Evolutionary conservation across 495 filamentous ascomycete species (phyloP).

Genomic region (Echria macrotheca): DNA sequence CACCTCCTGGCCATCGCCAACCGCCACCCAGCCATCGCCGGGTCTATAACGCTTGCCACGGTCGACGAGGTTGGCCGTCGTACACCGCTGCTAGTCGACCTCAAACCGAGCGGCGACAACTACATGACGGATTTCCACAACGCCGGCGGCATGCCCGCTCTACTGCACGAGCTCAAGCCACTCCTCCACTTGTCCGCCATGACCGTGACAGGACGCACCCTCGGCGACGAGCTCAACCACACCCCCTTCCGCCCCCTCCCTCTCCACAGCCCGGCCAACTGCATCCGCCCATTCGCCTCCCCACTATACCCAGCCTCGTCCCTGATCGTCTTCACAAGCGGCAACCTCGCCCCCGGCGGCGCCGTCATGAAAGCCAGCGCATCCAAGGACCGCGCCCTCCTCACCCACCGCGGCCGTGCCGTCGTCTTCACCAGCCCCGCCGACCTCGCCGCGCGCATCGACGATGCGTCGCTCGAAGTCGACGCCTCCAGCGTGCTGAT

Average conservation of each 20-base stretch:
- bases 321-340: constrained; percentile 45
- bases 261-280: constrained; percentile 34
- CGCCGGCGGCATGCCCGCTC: constrained; percentile 57
- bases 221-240: constrained; percentile 50
- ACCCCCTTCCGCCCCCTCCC: constrained; percentile 41
- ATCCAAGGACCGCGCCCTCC: constrained; percentile 46
- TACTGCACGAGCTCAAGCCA: constrained; percentile 51
- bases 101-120: constrained; percentile 63
- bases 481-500: constrained; percentile 51
- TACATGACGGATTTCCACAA: constrained; percentile 72
- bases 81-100: constrained; percentile 58
- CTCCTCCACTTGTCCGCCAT: constrained; percentile 52
- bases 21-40: constrained; percentile 51
- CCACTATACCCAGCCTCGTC: constrained; percentile 53
- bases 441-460: constrained; percentile 54
- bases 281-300: constrained; percentile 47
- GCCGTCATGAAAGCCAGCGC: constrained; percentile 62
- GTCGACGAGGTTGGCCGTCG: constrained; percentile 55
- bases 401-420: constrained; percentile 49
- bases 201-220: constrained; percentile 54
- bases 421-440: constrained; percentile 54
- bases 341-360: constrained; percentile 50
- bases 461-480: constrained; percentile 49
- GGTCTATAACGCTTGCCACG: constrained; percentile 49
- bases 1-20: constrained; percentile 62